phyloP scores from a whole-genome alignment of 202 grass and related monocot species.

The Panicum virgatum region DNA sequence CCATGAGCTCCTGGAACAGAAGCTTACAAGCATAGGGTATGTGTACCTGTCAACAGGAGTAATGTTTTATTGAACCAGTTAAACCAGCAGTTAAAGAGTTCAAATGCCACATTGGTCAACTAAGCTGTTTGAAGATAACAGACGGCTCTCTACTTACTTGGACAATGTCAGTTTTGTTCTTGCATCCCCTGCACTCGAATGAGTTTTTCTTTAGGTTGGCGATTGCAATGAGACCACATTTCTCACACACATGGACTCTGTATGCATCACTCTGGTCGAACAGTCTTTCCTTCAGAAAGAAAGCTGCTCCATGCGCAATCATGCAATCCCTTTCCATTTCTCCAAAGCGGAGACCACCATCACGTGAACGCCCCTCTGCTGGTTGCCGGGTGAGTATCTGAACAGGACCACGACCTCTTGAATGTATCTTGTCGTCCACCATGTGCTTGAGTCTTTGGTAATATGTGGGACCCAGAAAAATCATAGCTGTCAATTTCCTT shows the following conservation, averaged over 20 bases:
- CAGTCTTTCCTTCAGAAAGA: conserved; percentile 96
- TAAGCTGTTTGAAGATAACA: neutral
- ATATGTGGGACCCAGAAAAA: conserved; percentile 96
- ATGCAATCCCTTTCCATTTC: conserved; percentile 99
- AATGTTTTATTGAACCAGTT: neutral
- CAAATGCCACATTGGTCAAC: neutral
- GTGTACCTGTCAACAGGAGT: conserved; percentile 55
- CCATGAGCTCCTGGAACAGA: conserved; percentile 95
- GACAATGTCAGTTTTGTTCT: conserved; percentile 99
- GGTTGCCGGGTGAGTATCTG: conserved; percentile 97
- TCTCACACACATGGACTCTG: conserved; percentile 97
- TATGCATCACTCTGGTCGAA: conserved; percentile 98
- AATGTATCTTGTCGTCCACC: conserved; percentile 99
- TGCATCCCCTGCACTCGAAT: conserved; percentile 93
- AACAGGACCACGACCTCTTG: conserved; percentile 92
- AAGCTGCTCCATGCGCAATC: conserved; percentile 96
- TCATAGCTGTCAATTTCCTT: conserved; percentile 80
- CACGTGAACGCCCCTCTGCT: conserved; percentile 90
- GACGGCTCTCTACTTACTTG: conserved; percentile 57
- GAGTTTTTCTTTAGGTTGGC: conserved; percentile 98
- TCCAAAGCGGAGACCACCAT: conserved; percentile 93
- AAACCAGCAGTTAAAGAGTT: neutral
- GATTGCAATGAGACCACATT: conserved; percentile 92
- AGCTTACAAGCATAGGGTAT: conserved; percentile 96
- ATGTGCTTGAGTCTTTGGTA: conserved; percentile 98